Evolutionary conservation across 2,329 filamentous ascomycete species (phyloP).

Genomic region (Mycocentrospora acerina): DNA sequence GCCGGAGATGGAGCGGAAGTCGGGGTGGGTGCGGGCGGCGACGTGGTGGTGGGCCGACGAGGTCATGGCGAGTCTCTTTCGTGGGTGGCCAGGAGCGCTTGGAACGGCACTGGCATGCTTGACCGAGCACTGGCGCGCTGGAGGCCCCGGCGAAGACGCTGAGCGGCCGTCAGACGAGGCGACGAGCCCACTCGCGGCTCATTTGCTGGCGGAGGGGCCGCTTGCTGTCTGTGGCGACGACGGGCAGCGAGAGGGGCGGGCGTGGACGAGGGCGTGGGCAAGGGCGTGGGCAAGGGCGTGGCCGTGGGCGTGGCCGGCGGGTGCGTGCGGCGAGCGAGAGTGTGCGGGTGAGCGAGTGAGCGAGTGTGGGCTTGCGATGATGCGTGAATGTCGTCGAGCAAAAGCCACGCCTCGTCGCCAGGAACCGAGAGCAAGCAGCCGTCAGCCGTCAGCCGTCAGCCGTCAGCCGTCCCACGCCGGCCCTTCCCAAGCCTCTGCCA

Average conservation of each 20-base stretch:
- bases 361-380: background rate
- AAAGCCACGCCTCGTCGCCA: background rate
- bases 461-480: too few species aligned
- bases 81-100: background rate
- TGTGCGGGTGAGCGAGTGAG: too few species aligned
- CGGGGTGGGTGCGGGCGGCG: slow-evolving; percentile 13
- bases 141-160: background rate
- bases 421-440: background rate
- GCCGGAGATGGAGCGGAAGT: slow-evolving; percentile 42
- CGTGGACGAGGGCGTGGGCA: too few species aligned
- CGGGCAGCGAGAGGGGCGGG: too few species aligned
- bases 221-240: too few species aligned
- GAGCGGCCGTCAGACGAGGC: background rate
- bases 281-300: too few species aligned
- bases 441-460: too few species aligned
- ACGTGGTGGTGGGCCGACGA: slow-evolving; percentile 18
- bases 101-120: background rate
- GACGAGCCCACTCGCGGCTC: background rate
- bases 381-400: background rate
- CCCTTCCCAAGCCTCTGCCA: too few species aligned
- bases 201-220: too few species aligned
- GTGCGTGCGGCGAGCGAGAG: too few species aligned
- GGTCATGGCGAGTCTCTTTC: background rate
- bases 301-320: too few species aligned
- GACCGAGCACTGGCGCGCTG: background rate